Evolutionary conservation across 352 stramenopile species (phyloP), one percentile per base, ranked within the genome.

Genomic region (Plasmopara halstedii): DNA sequence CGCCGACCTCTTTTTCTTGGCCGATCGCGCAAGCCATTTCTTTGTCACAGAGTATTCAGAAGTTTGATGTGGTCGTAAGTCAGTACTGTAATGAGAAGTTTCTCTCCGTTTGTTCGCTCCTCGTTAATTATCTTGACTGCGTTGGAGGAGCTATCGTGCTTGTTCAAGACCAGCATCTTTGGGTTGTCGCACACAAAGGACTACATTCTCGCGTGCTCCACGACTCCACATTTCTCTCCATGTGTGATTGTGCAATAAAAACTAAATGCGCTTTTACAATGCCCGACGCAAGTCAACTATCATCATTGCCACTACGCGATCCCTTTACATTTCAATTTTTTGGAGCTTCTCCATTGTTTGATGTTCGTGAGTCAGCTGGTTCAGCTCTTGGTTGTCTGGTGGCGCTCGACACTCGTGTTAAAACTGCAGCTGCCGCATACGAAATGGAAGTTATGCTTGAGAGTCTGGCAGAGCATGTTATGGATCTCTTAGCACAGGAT

Each of bases 81-180:
- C 76, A 88, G 50, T 80, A 79, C 26, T 67, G 68, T 42, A 82
- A 80, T 53, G 56, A 73, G 42, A 84, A 82, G 43, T 64, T 88
- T n/a, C 67, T 82, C 41, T 85, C 71, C 0, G 71, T 85, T 3
- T 88, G 73, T 53, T 78, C 71, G 1, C 40, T 88, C 22, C 48
- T 88, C 1, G 44, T 73, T 6, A 71, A 88, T 33, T 88, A 85
- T 47, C 70, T 88, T 17, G 76, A 88, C 36, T 86, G 73, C 53
- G 64, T 71, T 6, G 72, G 76, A 6, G 65, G 71, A 17, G 73
- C 76, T 11, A 75, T 88, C 42, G 76, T 83, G 18, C 65, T 88
- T 15, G 62, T 82, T 1, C 58, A 81, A 23, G 67, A 73, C 6
- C 41, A 67, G 1, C 65, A 86, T 38, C 61, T 86, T 13, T 88